Conservation (phyloP, 106 monocot genomes). For the Allium fistulosum region DNA sequence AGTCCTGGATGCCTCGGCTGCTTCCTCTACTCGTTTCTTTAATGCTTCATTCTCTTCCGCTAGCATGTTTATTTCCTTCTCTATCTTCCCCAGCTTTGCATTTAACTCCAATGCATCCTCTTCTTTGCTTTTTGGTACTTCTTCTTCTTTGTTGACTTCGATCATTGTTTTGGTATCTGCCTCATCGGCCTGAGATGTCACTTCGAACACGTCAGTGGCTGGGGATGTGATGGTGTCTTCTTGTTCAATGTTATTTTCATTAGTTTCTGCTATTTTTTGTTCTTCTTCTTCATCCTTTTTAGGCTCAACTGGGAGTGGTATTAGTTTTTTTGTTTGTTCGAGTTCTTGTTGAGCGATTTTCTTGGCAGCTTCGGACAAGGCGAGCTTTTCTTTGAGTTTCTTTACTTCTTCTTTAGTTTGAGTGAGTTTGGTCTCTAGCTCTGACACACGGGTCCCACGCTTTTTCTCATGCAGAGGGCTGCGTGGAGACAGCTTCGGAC, state of each 20-base stretch:
- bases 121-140: background rate
- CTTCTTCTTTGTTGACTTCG: constrained; percentile 5
- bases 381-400: constrained; percentile 70
- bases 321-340: constrained; percentile 45
- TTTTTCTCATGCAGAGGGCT: constrained; percentile 12
- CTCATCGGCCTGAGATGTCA: constrained; percentile 3
- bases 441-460: constrained; percentile 31
- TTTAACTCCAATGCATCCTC: constrained; percentile 21
- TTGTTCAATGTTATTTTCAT: background rate
- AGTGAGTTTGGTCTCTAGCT: constrained; percentile 63
- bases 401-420: constrained; percentile 69
- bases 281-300: constrained; percentile 7
- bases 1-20: constrained; percentile 10
- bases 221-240: constrained; percentile 19
- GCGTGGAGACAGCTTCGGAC: constrained; percentile 14
- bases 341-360: constrained; percentile 39
- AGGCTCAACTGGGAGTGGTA: background rate
- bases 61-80: constrained; percentile 20
- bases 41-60: constrained; percentile 29
- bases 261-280: background rate
- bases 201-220: constrained; percentile 54
- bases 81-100: constrained; percentile 29
- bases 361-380: constrained; percentile 48
- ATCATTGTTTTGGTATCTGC: constrained; percentile 7
- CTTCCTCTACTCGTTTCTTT: constrained; percentile 36